Percentiles rank a stretch among this genome's conserved stretches.
Conservation (phyloP, 192 early-diverging fungal genomes). For the Linnemannia hyalina region DNA sequence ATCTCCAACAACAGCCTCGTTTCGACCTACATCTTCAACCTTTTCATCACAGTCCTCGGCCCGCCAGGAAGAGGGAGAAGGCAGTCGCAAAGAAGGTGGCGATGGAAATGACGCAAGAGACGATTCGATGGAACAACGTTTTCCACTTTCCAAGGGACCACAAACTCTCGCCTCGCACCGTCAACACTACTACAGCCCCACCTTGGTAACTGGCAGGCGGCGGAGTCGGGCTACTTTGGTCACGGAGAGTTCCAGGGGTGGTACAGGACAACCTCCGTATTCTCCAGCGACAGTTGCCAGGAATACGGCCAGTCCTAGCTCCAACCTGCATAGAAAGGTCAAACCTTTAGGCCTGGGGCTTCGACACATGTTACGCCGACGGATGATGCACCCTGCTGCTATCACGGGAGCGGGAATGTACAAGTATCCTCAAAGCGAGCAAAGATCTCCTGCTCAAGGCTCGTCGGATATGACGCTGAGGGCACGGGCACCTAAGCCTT, state of each 20-base stretch:
- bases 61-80: neutral
- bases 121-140: neutral
- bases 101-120: neutral
- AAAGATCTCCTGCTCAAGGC: neutral
- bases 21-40: constrained; percentile 9
- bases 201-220: neutral
- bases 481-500: neutral
- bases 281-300: neutral
- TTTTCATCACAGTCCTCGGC: neutral
- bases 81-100: neutral
- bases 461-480: neutral
- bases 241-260: neutral
- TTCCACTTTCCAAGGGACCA: neutral
- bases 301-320: constrained; percentile 11
- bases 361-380: constrained; percentile 40
- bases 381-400: constrained; percentile 25
- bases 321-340: constrained; percentile 30
- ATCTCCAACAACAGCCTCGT: constrained; percentile 12
- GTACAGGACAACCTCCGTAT: neutral
- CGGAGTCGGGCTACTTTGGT: constrained; percentile 9
- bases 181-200: constrained; percentile 12
- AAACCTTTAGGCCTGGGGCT: constrained; percentile 47
- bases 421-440: neutral
- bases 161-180: neutral
- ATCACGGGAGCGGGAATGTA: neutral